Evolutionary conservation across 2,329 filamentous ascomycete genomes (phyloP).

Genomic region (Septoria linicola): DNA sequence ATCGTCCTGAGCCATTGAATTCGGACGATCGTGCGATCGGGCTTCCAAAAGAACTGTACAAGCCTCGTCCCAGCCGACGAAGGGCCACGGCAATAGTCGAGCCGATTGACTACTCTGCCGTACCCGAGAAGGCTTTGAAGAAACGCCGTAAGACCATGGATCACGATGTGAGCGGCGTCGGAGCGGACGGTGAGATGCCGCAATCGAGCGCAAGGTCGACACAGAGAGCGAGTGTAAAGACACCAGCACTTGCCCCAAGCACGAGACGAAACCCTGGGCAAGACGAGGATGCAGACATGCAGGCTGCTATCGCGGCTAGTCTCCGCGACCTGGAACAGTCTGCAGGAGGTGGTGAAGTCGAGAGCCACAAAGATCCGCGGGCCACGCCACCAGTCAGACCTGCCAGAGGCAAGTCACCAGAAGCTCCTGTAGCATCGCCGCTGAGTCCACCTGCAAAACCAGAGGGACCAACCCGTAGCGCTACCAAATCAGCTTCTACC

Average conservation of each 20-base stretch:
- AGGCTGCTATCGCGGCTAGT: conserved; percentile 12
- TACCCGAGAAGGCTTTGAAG: conserved; percentile 42
- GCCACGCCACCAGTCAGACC: not conserved
- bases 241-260: not conserved
- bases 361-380: no score
- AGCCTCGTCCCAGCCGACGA: conserved; percentile 41
- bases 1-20: conserved; percentile 28
- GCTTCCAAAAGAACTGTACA: conserved; percentile 42
- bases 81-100: conserved; percentile 32
- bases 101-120: conserved; percentile 36
- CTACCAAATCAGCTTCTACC: not conserved
- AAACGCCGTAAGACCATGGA: conserved; percentile 42
- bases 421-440: conserved; percentile 11
- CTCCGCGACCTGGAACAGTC: conserved; percentile 10
- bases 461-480: not conserved
- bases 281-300: conserved; percentile 10
- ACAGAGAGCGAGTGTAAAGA: not conserved
- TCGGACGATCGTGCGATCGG: conserved; percentile 38
- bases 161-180: not conserved
- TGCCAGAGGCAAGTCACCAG: not conserved
- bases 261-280: not conserved
- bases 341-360: no score
- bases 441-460: conserved; percentile 8
- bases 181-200: not conserved
- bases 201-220: conserved; percentile 1